Percentiles rank a stretch among this genome's conserved stretches.
Evolutionary conservation across 1,284 basidiomycete species (phyloP).

Genomic region (Trichosporon coremiiforme): DNA sequence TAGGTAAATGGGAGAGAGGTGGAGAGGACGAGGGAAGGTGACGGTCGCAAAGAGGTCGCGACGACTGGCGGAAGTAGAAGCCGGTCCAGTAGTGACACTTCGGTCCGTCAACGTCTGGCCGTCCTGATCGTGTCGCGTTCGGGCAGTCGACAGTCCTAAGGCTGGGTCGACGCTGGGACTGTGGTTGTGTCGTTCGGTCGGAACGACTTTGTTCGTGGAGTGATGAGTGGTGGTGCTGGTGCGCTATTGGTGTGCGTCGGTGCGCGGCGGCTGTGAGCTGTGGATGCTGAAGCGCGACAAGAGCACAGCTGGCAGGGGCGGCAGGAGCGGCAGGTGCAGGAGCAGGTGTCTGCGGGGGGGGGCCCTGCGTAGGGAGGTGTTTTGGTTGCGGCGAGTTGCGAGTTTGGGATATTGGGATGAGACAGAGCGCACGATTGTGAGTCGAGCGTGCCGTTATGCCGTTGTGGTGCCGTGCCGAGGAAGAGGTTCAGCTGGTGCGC

Average conservation of each 20-base stretch:
- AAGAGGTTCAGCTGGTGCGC: not conserved
- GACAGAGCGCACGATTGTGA: not conserved
- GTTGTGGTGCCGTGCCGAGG: not conserved
- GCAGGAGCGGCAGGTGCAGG: not conserved
- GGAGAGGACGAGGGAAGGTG: not conserved
- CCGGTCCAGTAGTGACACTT: not conserved
- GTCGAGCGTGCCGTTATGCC: not conserved
- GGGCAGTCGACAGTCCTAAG: not conserved
- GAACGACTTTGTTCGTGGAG: not conserved
- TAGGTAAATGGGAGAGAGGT: not conserved
- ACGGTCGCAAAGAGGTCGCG: not conserved
- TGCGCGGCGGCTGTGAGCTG: not conserved
- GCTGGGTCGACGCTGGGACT: not conserved
- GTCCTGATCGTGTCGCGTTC: not conserved
- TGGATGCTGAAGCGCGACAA: not conserved
- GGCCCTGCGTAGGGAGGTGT: not conserved
- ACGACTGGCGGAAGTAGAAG: slow-evolving; percentile 6
- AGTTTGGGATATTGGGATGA: slow-evolving; percentile 4
- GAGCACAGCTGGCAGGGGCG: not conserved
- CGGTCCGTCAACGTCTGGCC: not conserved
- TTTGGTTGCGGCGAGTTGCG: slow-evolving; percentile 4
- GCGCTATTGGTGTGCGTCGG: not conserved
- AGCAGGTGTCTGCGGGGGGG: slow-evolving; percentile 1
- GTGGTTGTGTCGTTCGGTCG: not conserved
- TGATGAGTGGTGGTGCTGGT: slow-evolving; percentile 4